Percentiles rank a stretch among this genome's conserved stretches.
Conservation (phyloP, 2,329 filamentous ascomycete species). For the Alternaria sp. region DNA sequence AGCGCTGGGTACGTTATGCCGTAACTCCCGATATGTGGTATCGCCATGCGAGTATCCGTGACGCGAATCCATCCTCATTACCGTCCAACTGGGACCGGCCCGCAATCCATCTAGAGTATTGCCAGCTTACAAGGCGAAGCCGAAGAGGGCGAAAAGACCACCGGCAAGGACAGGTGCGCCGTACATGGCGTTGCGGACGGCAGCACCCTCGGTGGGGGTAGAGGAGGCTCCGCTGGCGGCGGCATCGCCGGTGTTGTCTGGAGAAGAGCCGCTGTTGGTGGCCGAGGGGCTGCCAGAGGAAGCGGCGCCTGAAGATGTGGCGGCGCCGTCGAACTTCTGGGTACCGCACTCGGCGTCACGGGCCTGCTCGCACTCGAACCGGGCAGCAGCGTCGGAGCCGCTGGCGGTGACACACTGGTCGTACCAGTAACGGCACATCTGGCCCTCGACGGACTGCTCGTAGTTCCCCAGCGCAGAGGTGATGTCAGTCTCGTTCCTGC, state of each 20-base stretch:
- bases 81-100: slow-evolving; percentile 35
- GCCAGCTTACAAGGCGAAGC: slow-evolving; percentile 60
- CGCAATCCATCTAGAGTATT: slow-evolving; percentile 19
- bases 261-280: slow-evolving; percentile 32
- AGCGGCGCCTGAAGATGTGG: slow-evolving; percentile 33
- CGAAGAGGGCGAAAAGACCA: slow-evolving; percentile 62
- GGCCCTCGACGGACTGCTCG: slow-evolving; percentile 64
- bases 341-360: slow-evolving; percentile 58
- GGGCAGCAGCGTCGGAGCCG: slow-evolving; percentile 46
- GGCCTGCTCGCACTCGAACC: slow-evolving; percentile 54
- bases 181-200: slow-evolving; percentile 54
- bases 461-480: slow-evolving; percentile 52
- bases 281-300: slow-evolving; percentile 30
- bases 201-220: slow-evolving; percentile 47
- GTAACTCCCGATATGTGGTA: slow-evolving; percentile 16
- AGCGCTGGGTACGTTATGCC: slow-evolving; percentile 30
- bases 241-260: slow-evolving; percentile 34
- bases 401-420: slow-evolving; percentile 49
- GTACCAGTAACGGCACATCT: slow-evolving; percentile 63
- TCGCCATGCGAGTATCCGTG: slow-evolving; percentile 22
- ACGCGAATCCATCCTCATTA: slow-evolving; percentile 31
- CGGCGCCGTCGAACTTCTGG: slow-evolving; percentile 36
- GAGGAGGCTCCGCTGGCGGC: slow-evolving; percentile 31
- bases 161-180: slow-evolving; percentile 60
- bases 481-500: slow-evolving; percentile 63